phyloP scores from a whole-genome alignment of 1,139 yeast species.

The Debaryomycetaceae sp. region DNA sequence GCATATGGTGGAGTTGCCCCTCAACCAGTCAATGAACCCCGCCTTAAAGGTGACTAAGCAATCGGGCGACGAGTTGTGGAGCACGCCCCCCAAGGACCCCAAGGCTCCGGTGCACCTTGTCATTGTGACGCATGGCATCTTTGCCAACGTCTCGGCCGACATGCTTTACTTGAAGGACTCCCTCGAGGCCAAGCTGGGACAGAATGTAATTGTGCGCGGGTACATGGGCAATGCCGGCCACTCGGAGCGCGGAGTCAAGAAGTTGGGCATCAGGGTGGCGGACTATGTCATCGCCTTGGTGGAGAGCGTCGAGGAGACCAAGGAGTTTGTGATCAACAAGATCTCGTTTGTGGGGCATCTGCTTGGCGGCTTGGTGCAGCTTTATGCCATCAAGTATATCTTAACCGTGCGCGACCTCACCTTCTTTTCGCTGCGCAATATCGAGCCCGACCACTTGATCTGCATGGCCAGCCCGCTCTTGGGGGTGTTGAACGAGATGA shows the following conservation, averaged over 20 bases:
- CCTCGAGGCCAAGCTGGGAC: slow-evolving; percentile 56
- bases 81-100: slow-evolving; percentile 35
- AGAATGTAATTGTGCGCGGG: slow-evolving; percentile 74
- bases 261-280: slow-evolving; percentile 74
- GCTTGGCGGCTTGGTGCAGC: slow-evolving; percentile 83
- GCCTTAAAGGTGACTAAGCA: slow-evolving; percentile 38
- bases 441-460: slow-evolving; percentile 66
- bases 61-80: slow-evolving; percentile 73
- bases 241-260: slow-evolving; percentile 86
- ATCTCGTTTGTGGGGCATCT: slow-evolving; percentile 92
- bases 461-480: slow-evolving; percentile 83
- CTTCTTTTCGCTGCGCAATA: slow-evolving; percentile 51
- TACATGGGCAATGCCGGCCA: slow-evolving; percentile 78
- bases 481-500: slow-evolving; percentile 81
- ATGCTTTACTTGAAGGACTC: slow-evolving; percentile 81
- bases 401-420: slow-evolving; percentile 48
- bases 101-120: slow-evolving; percentile 63
- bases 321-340: slow-evolving; percentile 37
- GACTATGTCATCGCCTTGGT: slow-evolving; percentile 61
- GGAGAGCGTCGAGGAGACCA: slow-evolving; percentile 21
- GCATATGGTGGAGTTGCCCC: slow-evolving; percentile 13
- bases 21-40: no score
- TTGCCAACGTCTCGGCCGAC: slow-evolving; percentile 86
- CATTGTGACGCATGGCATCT: slow-evolving; percentile 83
- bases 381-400: slow-evolving; percentile 82